Evolutionary conservation across 352 stramenopile genomes (phyloP), one percentile per base, ranked within the genome.

Genomic region (Hyaloperonospora brassicae): DNA sequence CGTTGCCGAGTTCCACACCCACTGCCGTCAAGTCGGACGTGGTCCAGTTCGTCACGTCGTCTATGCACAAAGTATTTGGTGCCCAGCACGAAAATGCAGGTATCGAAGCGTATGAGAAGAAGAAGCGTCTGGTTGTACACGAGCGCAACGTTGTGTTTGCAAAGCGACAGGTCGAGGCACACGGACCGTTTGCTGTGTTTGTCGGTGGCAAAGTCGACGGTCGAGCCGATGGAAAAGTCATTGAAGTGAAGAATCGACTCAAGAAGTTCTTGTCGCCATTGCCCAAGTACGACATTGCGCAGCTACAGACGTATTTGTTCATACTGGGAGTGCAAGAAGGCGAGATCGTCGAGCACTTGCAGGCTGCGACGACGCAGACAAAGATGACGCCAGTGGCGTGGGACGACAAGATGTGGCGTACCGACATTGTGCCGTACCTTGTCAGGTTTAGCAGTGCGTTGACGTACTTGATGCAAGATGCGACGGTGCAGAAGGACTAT

Each of bases 171-270:
- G 40, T 93, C 14, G 75, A 70, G 5, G 60, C 54, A 2, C 46
- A 88, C 11, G 71, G 56, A 10, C 50, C 40, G 17, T 85, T 73
- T 54, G 60, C 83, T 17, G 65, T 93, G 46, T 57, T 86, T 5
- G 76, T 93, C 14, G 84, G 84, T n/a, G 84, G 84, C 17, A 88
- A 89, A 49, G 90, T 93, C 55, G 84, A 93, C 59, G 84, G 84
- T 21, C 71, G 70, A 52, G 72, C 69, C 1, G 79, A 87, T 54
- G 78, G 78, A 46, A 89, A 81, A 36, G 81, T 93, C 14, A 74
- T 93, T 43, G 84, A 93, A 49, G 81, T 93, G 35, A 93, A 93
- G 65, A 93, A 93, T 63, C 69, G 84, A 43, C 49, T 93, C 52
- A 74, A 66, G 34, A 49, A 55, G 11, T 93, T 93, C 61, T 72